Conservation (phyloP, 768 basidiomycete species). For the Mycena vulgaris region DNA sequence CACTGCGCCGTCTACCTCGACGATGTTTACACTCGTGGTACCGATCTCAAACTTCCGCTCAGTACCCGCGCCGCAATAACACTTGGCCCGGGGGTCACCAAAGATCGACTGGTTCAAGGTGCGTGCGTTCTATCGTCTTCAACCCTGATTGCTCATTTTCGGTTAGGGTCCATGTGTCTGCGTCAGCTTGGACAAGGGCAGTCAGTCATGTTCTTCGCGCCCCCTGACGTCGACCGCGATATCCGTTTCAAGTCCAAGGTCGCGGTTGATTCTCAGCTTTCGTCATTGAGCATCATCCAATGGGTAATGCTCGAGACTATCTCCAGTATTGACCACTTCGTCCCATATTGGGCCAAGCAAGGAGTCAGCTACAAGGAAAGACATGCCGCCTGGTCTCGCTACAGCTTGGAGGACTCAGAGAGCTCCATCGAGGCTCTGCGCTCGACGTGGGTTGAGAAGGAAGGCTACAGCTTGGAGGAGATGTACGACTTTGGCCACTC, state of each 20-base stretch:
- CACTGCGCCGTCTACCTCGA: conserved; percentile 65
- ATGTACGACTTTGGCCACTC: conserved; percentile 1
- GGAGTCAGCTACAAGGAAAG: conserved; percentile 18
- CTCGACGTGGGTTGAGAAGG: conserved; percentile 13
- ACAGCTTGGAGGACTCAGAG: background rate
- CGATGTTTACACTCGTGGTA: conserved; percentile 68
- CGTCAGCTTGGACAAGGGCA: conserved; percentile 63
- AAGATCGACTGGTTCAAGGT: conserved; percentile 69
- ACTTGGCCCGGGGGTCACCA: conserved; percentile 65
- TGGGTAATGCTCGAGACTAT: conserved; percentile 55
- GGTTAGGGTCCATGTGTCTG: conserved; percentile 67
- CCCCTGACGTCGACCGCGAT: conserved; percentile 54
- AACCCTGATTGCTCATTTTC: conserved; percentile 12
- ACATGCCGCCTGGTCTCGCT: background rate
- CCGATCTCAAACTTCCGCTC: conserved; percentile 64
- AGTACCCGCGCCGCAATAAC: conserved; percentile 62
- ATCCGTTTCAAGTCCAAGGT: conserved; percentile 44
- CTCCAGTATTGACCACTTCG: conserved; percentile 4
- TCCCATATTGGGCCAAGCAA: conserved; percentile 19
- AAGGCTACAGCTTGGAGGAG: conserved; percentile 2
- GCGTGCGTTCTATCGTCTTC: conserved; percentile 18
- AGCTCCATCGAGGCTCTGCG: background rate
- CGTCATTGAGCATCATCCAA: conserved; percentile 53
- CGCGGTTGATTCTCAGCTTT: background rate
- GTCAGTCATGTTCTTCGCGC: conserved; percentile 64